Base-by-base conservation (phyloP, 805 yeast species). In the Wickerhamomyces canadensis region DNA sequence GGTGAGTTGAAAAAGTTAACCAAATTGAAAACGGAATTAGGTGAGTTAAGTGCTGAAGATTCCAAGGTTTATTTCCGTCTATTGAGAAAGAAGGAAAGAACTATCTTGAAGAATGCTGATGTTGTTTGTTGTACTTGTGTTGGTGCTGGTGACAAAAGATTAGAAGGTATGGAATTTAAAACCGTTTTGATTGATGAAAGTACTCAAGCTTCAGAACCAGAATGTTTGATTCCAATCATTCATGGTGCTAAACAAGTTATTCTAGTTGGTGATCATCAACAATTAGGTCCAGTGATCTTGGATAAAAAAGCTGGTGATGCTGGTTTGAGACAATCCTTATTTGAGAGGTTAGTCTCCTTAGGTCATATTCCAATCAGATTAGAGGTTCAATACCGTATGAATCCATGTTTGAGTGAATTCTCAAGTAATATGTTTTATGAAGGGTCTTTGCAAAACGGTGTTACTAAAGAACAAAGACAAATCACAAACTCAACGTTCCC, bases 311-410 rank as follows among this genome's bases (percentile, higher is more conserved):
- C 95, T 3, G 87, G 82, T 14, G 80, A 80, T 44, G 95, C 95
- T 0, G 96, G 97, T 18, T 70, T 91, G 38, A 74, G 74, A 42
- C 95, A 85, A 55, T 87, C 96, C 1, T 64, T 89, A 36, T 89
- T 89, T 60, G 96, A 91, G 61, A 73, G 98, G 49, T 66, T 89
- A 42, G 80, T 89, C 26, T 67, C 80, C 12, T 70, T 87, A 42
- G 95, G 95, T 3, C 89, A 86, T 54, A 72, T 75, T 9, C 97
- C 97, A 9, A 77, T 86, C 44, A 65, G 96, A 45, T 69, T 89
- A 37, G 94, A 86, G 48, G 95, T 88, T 24, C 98, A 89, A 60
- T 89, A 89, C 61, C 80, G 98, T 64, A 89, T 89, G 97, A 83
- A 89, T 54, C 97, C 97, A 8, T 70, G 80, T 43, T 62, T 89